phyloP scores from a whole-genome alignment of 106 monocot species.

The Acanthochlamys bracteata region DNA sequence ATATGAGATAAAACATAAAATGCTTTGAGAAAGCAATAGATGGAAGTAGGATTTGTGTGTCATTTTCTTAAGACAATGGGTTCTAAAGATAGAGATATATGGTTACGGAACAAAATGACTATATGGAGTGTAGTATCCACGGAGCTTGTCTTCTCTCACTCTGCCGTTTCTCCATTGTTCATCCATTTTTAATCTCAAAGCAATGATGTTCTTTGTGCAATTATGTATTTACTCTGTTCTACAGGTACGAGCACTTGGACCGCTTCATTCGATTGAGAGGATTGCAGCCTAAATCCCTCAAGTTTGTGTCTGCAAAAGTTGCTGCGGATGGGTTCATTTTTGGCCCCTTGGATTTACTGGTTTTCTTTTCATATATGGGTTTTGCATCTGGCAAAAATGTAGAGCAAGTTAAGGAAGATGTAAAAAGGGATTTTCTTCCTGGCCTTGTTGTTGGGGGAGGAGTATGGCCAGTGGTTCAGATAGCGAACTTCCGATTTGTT shows the following conservation, averaged over 20 bases:
- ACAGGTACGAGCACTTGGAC: slow-evolving; percentile 88
- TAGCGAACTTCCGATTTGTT: slow-evolving; percentile 87
- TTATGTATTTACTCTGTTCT: not conserved
- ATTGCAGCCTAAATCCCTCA: slow-evolving; percentile 64
- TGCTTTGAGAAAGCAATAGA: too few species aligned
- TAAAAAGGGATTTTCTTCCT: slow-evolving; percentile 90
- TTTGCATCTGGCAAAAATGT: slow-evolving; percentile 62
- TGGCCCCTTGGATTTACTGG: slow-evolving; percentile 73
- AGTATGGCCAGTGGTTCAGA: slow-evolving; percentile 77
- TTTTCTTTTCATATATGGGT: slow-evolving; percentile 94
- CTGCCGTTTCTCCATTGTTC: too few species aligned
- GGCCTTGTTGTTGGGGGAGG: slow-evolving; percentile 55
- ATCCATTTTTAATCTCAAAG: too few species aligned
- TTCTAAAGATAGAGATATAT: too few species aligned
- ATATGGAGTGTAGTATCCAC: too few species aligned
- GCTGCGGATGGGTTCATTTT: slow-evolving; percentile 73
- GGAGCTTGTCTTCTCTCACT: too few species aligned
- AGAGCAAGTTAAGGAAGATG: slow-evolving; percentile 78
- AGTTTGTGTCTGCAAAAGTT: slow-evolving; percentile 85
- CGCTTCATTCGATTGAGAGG: slow-evolving; percentile 37
- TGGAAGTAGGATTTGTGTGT: too few species aligned
- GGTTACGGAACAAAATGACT: too few species aligned
- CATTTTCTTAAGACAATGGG: too few species aligned
- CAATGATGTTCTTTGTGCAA: too few species aligned
- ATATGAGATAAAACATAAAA: too few species aligned